Conservation (phyloP, 805 yeast genomes). For the Candida piceae region DNA sequence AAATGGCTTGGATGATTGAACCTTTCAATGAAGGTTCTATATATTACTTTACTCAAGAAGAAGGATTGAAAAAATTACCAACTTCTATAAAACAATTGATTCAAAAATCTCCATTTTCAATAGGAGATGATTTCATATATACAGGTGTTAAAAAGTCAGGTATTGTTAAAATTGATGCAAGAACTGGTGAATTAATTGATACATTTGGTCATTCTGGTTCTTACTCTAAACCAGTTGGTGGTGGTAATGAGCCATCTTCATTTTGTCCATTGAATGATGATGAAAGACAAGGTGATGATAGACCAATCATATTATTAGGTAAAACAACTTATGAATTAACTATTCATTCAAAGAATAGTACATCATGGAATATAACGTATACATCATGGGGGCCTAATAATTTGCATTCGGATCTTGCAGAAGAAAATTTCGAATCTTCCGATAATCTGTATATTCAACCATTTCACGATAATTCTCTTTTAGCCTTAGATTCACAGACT, state of each 20-base stretch:
- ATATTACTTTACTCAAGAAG: slow-evolving; percentile 69
- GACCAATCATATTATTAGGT: slow-evolving; percentile 51
- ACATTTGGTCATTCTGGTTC: slow-evolving; percentile 43
- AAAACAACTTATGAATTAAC: slow-evolving; percentile 66
- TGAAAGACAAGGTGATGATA: slow-evolving; percentile 7
- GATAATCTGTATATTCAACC: slow-evolving; percentile 83
- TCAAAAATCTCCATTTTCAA: slow-evolving; percentile 77
- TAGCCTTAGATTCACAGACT: slow-evolving; percentile 67
- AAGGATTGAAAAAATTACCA: slow-evolving; percentile 78
- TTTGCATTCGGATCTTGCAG: slow-evolving; percentile 51
- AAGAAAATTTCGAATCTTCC: slow-evolving; percentile 48
- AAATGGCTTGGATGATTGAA: slow-evolving; percentile 79
- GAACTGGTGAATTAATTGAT: slow-evolving; percentile 67
- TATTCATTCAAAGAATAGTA: slow-evolving; percentile 68
- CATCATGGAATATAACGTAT: slow-evolving; percentile 82
- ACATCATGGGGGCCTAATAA: slow-evolving; percentile 91
- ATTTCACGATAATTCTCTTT: slow-evolving; percentile 69
- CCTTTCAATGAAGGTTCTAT: slow-evolving; percentile 82
- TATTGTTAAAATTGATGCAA: slow-evolving; percentile 65
- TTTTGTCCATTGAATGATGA: slow-evolving; percentile 6
- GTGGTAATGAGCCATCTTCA: background rate
- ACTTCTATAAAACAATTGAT: slow-evolving; percentile 74
- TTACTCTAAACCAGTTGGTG: background rate
- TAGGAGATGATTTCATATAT: slow-evolving; percentile 77
- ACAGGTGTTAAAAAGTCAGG: slow-evolving; percentile 81